Base-by-base conservation (phyloP, 495 filamentous ascomycete genomes). In the Daldinia bambusicola region DNA sequence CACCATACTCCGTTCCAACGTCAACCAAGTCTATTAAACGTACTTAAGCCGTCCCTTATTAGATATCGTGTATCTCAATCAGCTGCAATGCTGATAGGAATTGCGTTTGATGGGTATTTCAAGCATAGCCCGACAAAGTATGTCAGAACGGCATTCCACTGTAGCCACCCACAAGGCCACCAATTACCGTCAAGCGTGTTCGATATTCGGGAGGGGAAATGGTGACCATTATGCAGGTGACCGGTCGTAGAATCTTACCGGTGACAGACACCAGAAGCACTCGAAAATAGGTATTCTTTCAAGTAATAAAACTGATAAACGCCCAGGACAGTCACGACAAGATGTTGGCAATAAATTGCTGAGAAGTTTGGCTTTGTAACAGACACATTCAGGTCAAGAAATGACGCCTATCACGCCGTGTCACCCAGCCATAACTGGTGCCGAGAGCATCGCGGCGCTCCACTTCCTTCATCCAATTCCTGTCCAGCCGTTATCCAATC, bases 391-490 rank as follows among this genome's bases (percentile, higher is more conserved):
- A 6, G 5, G 30, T 18, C 22, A 34, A 9, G 51, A 5, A 62
- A 76, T 78, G 74, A 40, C 72, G 59, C 16, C 48, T 26, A 38
- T 69, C 41, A 3, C 1, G 26, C 3, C 3, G 26, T 26, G 26
- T 26, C 26, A 26, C 26, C 26, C 26, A 26, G 57, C 71, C 55
- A 62, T 68, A 48, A 50, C 48, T 30, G 74, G 67, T 41, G 67
- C 76, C 3, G 77, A 78, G 58, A 75, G 64, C 26, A 76, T 78
- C 45, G 76, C 74, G 7, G 61, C 70, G 37, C 56, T 79, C 52
- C 59, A 76, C 66, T 53, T 79, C 36, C 68, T 79, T 31, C 77
- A 79, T 66, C 48, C 51, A 40, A 43, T 79, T n/a, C 77, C 75
- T 55, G 40, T 37, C 45, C 65, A 34, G 20, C 75, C 74, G 12